Evolutionary conservation across 202 grass and related monocot genomes (phyloP).

Genomic region (Brachypodium distachyon): DNA sequence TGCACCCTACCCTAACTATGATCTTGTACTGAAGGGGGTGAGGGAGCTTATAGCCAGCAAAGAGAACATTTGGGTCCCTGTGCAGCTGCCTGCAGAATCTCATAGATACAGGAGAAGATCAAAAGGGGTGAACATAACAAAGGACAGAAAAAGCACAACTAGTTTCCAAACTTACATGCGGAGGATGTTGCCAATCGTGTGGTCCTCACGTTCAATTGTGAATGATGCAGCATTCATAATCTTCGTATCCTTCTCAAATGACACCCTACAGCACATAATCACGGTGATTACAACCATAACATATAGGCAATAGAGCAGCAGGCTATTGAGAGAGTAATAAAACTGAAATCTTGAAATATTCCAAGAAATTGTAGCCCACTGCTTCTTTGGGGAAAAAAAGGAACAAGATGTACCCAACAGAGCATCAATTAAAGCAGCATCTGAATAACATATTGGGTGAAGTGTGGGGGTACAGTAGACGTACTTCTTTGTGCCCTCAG

Average conservation of each 20-base stretch:
- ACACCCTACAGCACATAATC: conserved; percentile 43
- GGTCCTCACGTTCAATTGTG: conserved; percentile 85
- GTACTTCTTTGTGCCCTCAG: conserved; percentile 89
- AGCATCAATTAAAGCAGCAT: not conserved
- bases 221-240: conserved; percentile 87
- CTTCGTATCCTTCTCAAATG: conserved; percentile 93
- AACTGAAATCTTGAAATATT: not conserved
- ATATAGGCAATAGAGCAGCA: not conserved
- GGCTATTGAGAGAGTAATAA: not conserved
- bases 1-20: conserved; percentile 58
- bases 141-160: not conserved
- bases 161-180: conserved; percentile 42
- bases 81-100: conserved; percentile 66
- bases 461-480: not conserved
- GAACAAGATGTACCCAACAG: not conserved
- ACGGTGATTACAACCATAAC: not conserved
- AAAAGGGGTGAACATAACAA: not conserved
- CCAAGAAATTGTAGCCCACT: not conserved
- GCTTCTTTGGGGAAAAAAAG: not conserved
- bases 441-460: not conserved
- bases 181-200: conserved; percentile 87
- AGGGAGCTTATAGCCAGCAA: conserved; percentile 92
- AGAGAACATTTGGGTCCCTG: conserved; percentile 88
- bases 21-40: conserved; percentile 95
- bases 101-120: not conserved